Evolutionary conservation across 2,329 filamentous ascomycete genomes (phyloP).

Genomic region (Didymella lethalis): DNA sequence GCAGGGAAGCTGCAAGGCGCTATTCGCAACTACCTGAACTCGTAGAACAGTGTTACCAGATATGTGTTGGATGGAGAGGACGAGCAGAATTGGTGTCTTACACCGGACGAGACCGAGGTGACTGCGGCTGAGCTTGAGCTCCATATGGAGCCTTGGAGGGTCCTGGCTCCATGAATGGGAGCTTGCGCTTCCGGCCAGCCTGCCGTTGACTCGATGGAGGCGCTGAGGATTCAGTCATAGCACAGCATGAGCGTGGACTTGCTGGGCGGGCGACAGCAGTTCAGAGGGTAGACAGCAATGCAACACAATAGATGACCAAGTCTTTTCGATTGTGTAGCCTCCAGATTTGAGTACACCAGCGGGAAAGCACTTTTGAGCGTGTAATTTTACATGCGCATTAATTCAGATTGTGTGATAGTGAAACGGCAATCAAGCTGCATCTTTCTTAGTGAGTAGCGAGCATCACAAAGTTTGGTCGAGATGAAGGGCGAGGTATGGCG

Average conservation of each 20-base stretch:
- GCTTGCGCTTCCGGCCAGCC: not conserved
- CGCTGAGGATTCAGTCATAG: not conserved
- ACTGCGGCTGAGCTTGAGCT: constrained; percentile 1
- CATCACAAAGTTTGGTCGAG: not conserved
- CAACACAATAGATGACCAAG: not conserved
- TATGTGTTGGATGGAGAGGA: constrained; percentile 1
- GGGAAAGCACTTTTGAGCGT: too few relatives aligned
- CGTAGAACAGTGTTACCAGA: constrained; percentile 33
- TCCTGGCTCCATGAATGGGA: constrained; percentile 3
- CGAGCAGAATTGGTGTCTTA: not conserved
- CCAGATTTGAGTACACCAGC: not conserved
- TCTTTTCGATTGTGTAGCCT: not conserved
- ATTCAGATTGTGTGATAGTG: not conserved
- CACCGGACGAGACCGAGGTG: not conserved
- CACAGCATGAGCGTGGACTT: constrained; percentile 9
- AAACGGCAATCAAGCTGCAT: not conserved
- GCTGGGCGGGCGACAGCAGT: not conserved
- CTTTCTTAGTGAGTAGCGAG: not conserved
- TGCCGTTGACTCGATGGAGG: not conserved
- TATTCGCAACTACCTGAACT: constrained; percentile 52
- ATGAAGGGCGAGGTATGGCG: constrained; percentile 2
- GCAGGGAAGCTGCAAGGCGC: constrained; percentile 78
- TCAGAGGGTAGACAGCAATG: constrained; percentile 16
- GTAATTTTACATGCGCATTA: too few relatives aligned
- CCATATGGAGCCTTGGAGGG: constrained; percentile 16